Conservation (phyloP, 805 yeast genomes). For the Myxozyma melibiosi region DNA sequence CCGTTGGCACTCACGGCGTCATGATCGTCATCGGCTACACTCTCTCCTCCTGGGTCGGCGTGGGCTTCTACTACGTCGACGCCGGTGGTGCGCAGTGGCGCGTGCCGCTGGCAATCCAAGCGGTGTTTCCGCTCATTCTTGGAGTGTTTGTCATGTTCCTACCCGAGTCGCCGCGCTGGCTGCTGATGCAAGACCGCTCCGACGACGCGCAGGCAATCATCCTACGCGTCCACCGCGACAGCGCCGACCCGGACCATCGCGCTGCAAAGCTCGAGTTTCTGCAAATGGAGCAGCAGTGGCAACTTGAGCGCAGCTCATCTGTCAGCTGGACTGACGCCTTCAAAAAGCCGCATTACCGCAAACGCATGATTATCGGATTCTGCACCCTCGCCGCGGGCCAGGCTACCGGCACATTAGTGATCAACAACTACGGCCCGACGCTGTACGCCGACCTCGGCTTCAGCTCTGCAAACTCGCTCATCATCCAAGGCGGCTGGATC, state of each 20-base stretch:
- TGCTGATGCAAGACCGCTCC: conserved; percentile 57
- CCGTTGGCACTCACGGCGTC: conserved; percentile 63
- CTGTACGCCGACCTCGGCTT: conserved; percentile 19
- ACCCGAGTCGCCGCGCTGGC: conserved; percentile 62
- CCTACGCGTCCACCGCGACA: conserved; percentile 7
- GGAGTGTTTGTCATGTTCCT: conserved; percentile 8
- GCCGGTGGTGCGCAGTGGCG: conserved; percentile 54
- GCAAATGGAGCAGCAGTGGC: conserved; percentile 24
- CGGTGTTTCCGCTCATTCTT: conserved; percentile 32
- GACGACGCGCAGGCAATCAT: conserved; percentile 50
- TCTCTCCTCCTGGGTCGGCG: conserved; percentile 60
- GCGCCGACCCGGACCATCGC: neutral
- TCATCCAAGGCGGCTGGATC: conserved; percentile 17
- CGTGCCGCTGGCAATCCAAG: conserved; percentile 69
- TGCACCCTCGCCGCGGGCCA: conserved; percentile 56
- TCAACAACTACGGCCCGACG: conserved; percentile 61
- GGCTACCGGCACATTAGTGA: conserved; percentile 70
- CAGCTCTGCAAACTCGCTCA: conserved; percentile 1
- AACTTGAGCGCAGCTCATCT: conserved; percentile 3
- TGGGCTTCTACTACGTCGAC: conserved; percentile 12
- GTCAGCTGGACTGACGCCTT: conserved; percentile 19
- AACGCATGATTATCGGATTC: conserved; percentile 41
- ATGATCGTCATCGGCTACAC: conserved; percentile 63
- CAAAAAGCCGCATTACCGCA: conserved; percentile 13
- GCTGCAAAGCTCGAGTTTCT: conserved; percentile 13